These are phyloP conservation scores for Aureobasidium uvarum DNA, from an alignment of 2,329 filamentous ascomycete species.

Conservation along the genomic window DNA sequence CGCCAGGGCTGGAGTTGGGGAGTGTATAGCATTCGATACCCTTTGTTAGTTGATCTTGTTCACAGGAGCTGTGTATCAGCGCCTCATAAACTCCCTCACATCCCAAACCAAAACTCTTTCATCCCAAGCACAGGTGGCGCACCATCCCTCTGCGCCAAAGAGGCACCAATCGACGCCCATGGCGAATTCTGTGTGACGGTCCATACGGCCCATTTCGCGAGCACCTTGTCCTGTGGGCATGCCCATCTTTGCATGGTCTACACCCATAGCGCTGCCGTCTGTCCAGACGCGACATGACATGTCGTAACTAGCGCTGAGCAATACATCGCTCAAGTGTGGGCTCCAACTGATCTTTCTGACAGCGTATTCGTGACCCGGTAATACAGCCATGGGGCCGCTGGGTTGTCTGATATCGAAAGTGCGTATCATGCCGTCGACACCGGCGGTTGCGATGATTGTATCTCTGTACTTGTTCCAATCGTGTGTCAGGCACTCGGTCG, in stretches of 20 bases:
- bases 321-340: slow-evolving; percentile 83
- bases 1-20: background rate
- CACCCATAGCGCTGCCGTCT: slow-evolving; percentile 63
- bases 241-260: slow-evolving; percentile 36
- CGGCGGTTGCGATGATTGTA: slow-evolving; percentile 78
- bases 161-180: slow-evolving; percentile 98
- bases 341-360: slow-evolving; percentile 85
- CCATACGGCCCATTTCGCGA: slow-evolving; percentile 80
- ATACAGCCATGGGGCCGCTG: slow-evolving; percentile 67
- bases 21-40: slow-evolving; percentile 19
- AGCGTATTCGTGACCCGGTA: slow-evolving; percentile 88
- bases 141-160: slow-evolving; percentile 94
- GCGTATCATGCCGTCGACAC: slow-evolving; percentile 82
- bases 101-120: slow-evolving; percentile 91
- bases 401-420: slow-evolving; percentile 88
- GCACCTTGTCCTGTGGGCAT: slow-evolving; percentile 33
- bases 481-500: slow-evolving; percentile 84
- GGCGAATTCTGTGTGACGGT: slow-evolving; percentile 89
- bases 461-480: slow-evolving; percentile 99
- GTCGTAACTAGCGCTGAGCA: slow-evolving; percentile 91
- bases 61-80: slow-evolving; percentile 28
- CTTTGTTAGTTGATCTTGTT: background rate
- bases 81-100: slow-evolving; percentile 63
- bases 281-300: slow-evolving; percentile 97
- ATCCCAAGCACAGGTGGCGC: slow-evolving; percentile 92